Conservation (phyloP, 1,284 basidiomycete genomes). For the Ustilago crameri region DNA sequence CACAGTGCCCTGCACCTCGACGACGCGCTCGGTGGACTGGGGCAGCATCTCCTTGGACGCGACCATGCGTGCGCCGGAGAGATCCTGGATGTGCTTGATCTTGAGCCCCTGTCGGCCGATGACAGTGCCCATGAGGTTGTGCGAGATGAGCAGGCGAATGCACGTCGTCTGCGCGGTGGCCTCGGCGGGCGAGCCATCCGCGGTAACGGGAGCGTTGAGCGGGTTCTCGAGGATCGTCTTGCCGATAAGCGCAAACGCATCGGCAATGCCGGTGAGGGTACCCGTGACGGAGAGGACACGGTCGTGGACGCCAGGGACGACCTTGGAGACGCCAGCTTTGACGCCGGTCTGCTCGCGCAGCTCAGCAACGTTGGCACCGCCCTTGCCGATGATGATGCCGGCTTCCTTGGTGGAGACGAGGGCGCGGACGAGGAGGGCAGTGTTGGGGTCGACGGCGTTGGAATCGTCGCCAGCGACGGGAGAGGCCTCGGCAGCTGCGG, state of each 20-base stretch:
- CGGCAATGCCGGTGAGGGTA: constrained; percentile 87
- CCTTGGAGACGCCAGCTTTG: constrained; percentile 98
- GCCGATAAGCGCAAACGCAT: constrained; percentile 96
- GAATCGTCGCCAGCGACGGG: constrained; percentile 34
- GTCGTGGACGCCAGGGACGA: constrained; percentile 95
- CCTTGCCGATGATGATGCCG: constrained; percentile 76
- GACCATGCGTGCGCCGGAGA: constrained; percentile 68
- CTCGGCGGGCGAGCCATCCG: constrained; percentile 75
- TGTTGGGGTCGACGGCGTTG: constrained; percentile 47
- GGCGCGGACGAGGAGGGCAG: constrained; percentile 56
- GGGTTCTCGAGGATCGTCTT: constrained; percentile 79
- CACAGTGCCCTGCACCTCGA: constrained; percentile 92
- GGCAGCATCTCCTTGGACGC: constrained; percentile 69
- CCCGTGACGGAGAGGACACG: constrained; percentile 94
- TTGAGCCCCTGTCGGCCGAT: constrained; percentile 68
- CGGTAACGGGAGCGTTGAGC: constrained; percentile 39
- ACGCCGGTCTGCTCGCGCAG: constrained; percentile 93
- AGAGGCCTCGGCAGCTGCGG: constrained; percentile 14
- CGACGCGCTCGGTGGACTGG: constrained; percentile 76
- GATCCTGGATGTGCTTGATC: constrained; percentile 69
- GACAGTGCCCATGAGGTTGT: constrained; percentile 68
- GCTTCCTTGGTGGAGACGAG: constrained; percentile 66
- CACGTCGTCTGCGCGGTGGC: constrained; percentile 80
- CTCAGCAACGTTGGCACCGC: constrained; percentile 95
- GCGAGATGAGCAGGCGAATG: constrained; percentile 75